phyloP scores from a whole-genome alignment of 2,329 filamentous ascomycete species.

The Alternaria metachromatica region DNA sequence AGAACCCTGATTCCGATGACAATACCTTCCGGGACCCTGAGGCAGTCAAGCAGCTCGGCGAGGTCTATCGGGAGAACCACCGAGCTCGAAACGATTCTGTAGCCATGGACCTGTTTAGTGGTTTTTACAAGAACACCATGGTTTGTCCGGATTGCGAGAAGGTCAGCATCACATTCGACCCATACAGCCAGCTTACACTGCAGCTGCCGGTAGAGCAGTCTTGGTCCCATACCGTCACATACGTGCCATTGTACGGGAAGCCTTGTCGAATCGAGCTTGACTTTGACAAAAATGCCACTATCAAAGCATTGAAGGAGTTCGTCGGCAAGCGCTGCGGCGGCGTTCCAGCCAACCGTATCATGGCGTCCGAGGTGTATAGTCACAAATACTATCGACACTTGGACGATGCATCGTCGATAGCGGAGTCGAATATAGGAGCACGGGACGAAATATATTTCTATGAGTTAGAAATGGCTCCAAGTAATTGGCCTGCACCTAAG shows the following conservation, averaged over 20 bases:
- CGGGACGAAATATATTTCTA: slow-evolving; percentile 72
- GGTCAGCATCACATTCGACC: slow-evolving; percentile 98
- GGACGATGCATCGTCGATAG: slow-evolving; percentile 68
- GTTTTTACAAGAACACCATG: slow-evolving; percentile 95
- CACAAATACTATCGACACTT: slow-evolving; percentile 87
- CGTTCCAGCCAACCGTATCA: slow-evolving; percentile 66
- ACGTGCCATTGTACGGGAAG: slow-evolving; percentile 74
- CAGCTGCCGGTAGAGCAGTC: slow-evolving; percentile 87
- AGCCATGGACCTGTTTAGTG: slow-evolving; percentile 93
- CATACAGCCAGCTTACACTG: slow-evolving; percentile 92
- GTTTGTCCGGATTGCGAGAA: slow-evolving; percentile 91
- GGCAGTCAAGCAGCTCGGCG: slow-evolving; percentile 83
- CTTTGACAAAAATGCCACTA: slow-evolving; percentile 75
- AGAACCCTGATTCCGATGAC: slow-evolving; percentile 97
- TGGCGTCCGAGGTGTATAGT: slow-evolving; percentile 83
- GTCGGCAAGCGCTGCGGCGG: slow-evolving; percentile 62
- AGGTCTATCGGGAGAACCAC: slow-evolving; percentile 90
- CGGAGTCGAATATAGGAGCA: slow-evolving; percentile 70
- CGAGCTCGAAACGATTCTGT: slow-evolving; percentile 92
- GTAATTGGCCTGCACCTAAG: slow-evolving; percentile 73
- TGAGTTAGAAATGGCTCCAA: slow-evolving; percentile 80
- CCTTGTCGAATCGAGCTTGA: slow-evolving; percentile 80
- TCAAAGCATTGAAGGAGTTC: slow-evolving; percentile 70
- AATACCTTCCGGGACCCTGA: slow-evolving; percentile 86
- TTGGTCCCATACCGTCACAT: slow-evolving; percentile 77